phyloP scores from a whole-genome alignment of 2,329 filamentous ascomycete genomes.

The Sclerotiophoma versabilis region DNA sequence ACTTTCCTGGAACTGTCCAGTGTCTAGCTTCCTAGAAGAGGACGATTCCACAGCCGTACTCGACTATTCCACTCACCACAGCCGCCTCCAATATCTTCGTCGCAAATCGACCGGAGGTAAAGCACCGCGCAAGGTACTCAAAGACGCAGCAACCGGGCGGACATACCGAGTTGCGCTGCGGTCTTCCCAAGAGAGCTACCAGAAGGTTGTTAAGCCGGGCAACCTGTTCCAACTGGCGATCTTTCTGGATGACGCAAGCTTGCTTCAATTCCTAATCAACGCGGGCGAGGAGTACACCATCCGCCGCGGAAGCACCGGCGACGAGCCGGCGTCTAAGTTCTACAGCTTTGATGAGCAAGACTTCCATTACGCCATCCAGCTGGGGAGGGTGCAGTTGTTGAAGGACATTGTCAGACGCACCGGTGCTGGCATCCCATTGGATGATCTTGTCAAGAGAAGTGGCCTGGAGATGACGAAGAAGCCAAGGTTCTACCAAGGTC shows the following conservation, averaged over 20 bases:
- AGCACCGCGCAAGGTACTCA: conserved; percentile 12
- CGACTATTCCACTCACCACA: too few relatives aligned
- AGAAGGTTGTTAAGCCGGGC: conserved; percentile 4
- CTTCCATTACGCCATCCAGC: conserved; percentile 49
- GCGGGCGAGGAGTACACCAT: conserved; percentile 23
- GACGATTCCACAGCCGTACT: not conserved
- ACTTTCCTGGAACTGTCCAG: conserved; percentile 49
- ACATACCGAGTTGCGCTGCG: not conserved
- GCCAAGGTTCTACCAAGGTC: conserved; percentile 76
- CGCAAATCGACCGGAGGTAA: not conserved
- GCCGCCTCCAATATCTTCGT: not conserved
- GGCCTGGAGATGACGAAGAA: conserved; percentile 70
- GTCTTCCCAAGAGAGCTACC: conserved; percentile 1
- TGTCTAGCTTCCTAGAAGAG: conserved; percentile 15
- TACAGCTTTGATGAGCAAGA: conserved; percentile 25
- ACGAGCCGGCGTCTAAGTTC: conserved; percentile 23
- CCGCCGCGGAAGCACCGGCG: conserved; percentile 5
- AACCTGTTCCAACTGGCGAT: conserved; percentile 45
- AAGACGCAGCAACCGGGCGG: conserved; percentile 11
- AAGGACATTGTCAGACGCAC: conserved; percentile 69
- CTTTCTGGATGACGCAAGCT: conserved; percentile 26
- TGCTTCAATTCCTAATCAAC: conserved; percentile 27
- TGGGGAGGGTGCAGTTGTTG: conserved; percentile 64
- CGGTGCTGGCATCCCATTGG: conserved; percentile 73
- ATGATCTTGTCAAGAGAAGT: conserved; percentile 69